These are phyloP conservation scores for Citrus australasica DNA, from an alignment of 345 rosid genomes.

Conservation along the genomic window DNA sequence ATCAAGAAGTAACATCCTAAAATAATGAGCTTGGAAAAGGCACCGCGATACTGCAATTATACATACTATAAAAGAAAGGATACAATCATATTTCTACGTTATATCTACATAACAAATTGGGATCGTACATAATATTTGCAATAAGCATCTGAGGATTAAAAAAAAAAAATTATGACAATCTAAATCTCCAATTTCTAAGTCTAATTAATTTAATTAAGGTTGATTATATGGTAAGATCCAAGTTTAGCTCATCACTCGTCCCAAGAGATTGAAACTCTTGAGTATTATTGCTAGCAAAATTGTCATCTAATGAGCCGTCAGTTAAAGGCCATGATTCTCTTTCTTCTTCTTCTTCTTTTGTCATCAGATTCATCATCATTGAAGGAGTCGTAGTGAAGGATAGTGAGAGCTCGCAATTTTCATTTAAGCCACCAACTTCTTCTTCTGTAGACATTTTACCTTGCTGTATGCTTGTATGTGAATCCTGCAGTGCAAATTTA, in stretches of 20 bases:
- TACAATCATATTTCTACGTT: too few species aligned
- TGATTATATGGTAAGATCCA: constrained; percentile 26
- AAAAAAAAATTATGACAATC: background rate
- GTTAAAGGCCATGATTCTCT: constrained; percentile 3
- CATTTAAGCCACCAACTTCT: constrained; percentile 10
- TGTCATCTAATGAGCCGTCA: background rate
- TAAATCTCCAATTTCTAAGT: background rate
- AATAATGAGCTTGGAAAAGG: too few species aligned
- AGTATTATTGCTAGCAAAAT: background rate
- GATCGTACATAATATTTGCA: background rate
- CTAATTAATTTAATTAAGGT: background rate
- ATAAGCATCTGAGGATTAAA: background rate
- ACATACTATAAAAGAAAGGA: too few species aligned
- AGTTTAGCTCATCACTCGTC: constrained; percentile 13
- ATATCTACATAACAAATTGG: background rate
- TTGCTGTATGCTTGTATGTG: background rate
- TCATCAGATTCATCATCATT: background rate
- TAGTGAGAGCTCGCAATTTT: constrained; percentile 24
- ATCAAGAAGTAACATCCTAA: too few species aligned
- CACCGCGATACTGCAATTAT: too few species aligned
- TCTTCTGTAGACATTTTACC: background rate
- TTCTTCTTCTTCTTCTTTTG: constrained; percentile 18
- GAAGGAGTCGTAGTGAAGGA: constrained; percentile 13
- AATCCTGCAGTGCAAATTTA: constrained; percentile 3
- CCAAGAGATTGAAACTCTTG: background rate